These are phyloP conservation scores for Pelargonium fulgidum DNA, from an alignment of 441 rosid genomes.

Conservation along the genomic window DNA sequence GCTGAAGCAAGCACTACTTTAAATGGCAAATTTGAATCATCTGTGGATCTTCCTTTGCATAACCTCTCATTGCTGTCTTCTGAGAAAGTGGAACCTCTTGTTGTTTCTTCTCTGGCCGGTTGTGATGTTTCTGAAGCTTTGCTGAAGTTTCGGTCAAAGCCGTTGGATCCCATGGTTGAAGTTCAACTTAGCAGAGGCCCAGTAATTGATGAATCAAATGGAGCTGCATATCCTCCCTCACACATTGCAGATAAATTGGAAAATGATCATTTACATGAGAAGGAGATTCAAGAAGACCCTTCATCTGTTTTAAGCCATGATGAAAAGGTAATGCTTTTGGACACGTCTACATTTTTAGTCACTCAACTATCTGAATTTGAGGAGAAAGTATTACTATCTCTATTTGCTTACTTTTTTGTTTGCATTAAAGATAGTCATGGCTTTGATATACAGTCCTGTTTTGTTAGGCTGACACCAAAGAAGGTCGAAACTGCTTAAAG, in stretches of 20 bases:
- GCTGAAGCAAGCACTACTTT: slow-evolving; percentile 2
- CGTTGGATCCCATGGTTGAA: slow-evolving; percentile 18
- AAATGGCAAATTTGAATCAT: slow-evolving; percentile 21
- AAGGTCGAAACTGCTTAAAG: slow-evolving; percentile 18
- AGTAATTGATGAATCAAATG: slow-evolving; percentile 19
- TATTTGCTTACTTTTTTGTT: not conserved
- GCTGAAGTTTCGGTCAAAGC: slow-evolving; percentile 18
- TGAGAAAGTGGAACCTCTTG: slow-evolving; percentile 18
- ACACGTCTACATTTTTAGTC: not conserved
- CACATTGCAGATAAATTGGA: slow-evolving; percentile 8
- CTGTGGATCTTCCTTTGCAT: slow-evolving; percentile 23
- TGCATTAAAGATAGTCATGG: slow-evolving; percentile 2
- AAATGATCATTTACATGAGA: slow-evolving; percentile 18
- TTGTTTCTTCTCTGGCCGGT: slow-evolving; percentile 15
- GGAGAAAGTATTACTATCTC: slow-evolving; percentile 4
- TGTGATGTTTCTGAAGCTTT: slow-evolving; percentile 11
- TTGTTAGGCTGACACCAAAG: slow-evolving; percentile 21
- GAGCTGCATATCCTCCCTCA: slow-evolving; percentile 14
- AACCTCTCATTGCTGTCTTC: slow-evolving; percentile 28
- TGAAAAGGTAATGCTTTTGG: slow-evolving; percentile 22
- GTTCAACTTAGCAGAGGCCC: slow-evolving; percentile 14
- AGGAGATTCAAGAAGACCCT: slow-evolving; percentile 17
- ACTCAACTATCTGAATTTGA: not conserved
- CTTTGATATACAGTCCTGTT: slow-evolving; percentile 1
- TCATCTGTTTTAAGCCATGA: slow-evolving; percentile 20